Base-by-base conservation (phyloP, 768 basidiomycete species). In the Tricholoma sp. region DNA sequence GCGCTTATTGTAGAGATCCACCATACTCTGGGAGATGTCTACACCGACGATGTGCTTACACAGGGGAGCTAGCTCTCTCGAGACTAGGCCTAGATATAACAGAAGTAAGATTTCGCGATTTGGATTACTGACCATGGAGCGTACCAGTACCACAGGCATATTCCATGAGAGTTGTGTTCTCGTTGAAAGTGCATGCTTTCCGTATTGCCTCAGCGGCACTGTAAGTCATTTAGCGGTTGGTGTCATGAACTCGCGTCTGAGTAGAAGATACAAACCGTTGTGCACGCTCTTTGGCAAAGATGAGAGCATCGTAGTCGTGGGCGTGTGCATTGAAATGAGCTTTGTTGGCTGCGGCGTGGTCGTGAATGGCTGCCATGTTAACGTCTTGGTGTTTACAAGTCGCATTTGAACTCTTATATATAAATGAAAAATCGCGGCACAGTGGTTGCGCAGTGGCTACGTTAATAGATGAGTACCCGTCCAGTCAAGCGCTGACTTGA, bases 91-190 rank as follows among this genome's bases (percentile, higher is more conserved):
- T 91, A 39, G 1, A 15, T n/a, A 31, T 2, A n/a, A 36, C 37
- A 13, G 24, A 24, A 10, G 7, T 44, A 10, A 20, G 42, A 44
- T 44, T 18, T 44, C 17, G 17, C 17, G 24, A 4, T 24, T 44
- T 37, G 5, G 33, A 10, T 15, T 17, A 39, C 15, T 12, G 24
- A 48, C 56, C 18, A 44, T 24, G 10, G 32, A 36, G 61, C 72
- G 33, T 55, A 84, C 86, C 89, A 57, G 80, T 80, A 12, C 88
- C 88, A 65, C 89, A 91, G 4, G 89, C 88, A 63, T 80, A 91
- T 61, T 90, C 89, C 77, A 91, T 73, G n/a, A 85, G 74, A 5
- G 68, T 73, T 5, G 88, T 63, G 28, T 81, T 76, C 41, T 80
- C 78, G 53, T 83, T 72, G 61, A 91, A 85, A 0, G 72, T 58